A percentile compares a stretch with the other conserved stretches of the same genome.
These are phyloP conservation scores for Hypoxylon sp. DNA, from an alignment of 2,329 filamentous ascomycete species.

Conservation along the genomic window DNA sequence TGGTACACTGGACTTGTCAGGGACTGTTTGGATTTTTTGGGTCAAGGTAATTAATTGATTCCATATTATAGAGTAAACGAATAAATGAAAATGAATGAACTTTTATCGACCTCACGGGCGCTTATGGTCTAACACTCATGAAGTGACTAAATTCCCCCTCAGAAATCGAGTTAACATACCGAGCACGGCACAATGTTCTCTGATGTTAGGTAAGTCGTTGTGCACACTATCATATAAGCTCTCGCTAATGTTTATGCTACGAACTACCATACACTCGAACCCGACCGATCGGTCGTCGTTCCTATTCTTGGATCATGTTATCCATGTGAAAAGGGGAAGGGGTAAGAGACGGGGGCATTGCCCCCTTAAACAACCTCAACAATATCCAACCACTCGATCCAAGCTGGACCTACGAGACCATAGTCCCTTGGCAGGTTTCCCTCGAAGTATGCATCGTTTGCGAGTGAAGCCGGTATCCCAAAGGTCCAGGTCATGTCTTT, in stretches of 20 bases:
- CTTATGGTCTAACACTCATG: background rate
- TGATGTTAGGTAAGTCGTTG: background rate
- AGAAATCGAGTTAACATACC: background rate
- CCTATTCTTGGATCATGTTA: background rate
- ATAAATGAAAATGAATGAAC: conserved; percentile 3
- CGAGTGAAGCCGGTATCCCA: conserved; percentile 1
- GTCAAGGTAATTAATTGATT: conserved; percentile 22
- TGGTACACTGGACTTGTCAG: conserved; percentile 11
- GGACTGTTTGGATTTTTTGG: background rate
- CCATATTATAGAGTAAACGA: conserved; percentile 7
- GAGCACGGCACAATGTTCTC: background rate
- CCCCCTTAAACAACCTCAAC: background rate
- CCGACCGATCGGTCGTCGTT: background rate
- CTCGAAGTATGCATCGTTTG: background rate
- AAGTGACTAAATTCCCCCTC: background rate
- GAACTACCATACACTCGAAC: background rate
- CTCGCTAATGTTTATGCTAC: background rate
- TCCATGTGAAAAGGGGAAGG: background rate
- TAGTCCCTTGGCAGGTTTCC: background rate
- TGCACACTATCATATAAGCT: background rate
- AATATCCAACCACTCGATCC: background rate
- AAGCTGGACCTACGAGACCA: background rate
- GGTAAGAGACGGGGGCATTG: background rate
- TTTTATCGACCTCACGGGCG: background rate
- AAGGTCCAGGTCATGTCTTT: background rate